Conservation (phyloP, 352 stramenopile species). For the Aphanomyces cochlioides region DNA sequence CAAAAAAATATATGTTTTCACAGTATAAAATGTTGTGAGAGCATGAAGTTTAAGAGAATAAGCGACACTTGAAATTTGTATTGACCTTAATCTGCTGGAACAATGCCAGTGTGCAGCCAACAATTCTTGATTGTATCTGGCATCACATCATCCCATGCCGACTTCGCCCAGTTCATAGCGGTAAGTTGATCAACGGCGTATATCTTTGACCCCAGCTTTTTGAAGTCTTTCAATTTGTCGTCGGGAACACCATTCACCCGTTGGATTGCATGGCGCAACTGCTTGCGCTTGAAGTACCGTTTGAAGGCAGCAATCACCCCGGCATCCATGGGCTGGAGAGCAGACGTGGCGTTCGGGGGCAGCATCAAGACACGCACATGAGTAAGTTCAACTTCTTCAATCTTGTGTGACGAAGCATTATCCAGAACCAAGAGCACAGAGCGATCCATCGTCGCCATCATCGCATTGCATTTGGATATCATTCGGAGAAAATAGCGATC, state of each 20-base stretch:
- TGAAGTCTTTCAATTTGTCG: background rate
- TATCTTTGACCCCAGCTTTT: too few species aligned
- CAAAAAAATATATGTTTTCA: too few species aligned
- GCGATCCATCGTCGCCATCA: background rate
- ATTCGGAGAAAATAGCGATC: slow-evolving; percentile 5
- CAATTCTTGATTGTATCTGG: slow-evolving; percentile 3
- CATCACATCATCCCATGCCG: slow-evolving; percentile 6
- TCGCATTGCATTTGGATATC: background rate
- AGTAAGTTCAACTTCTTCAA: background rate
- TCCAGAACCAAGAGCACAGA: slow-evolving; percentile 7
- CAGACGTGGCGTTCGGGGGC: slow-evolving; percentile 8
- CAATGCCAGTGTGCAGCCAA: slow-evolving; percentile 2
- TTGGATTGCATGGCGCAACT: slow-evolving; percentile 1
- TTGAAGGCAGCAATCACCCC: slow-evolving; percentile 18
- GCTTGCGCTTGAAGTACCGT: background rate
- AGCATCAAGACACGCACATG: slow-evolving; percentile 5
- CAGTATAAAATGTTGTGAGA: too few species aligned
- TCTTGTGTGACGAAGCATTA: slow-evolving; percentile 3
- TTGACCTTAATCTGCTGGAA: too few species aligned
- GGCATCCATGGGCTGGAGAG: slow-evolving; percentile 17
- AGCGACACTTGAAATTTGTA: too few species aligned
- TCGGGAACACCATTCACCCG: background rate
- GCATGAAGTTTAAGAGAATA: too few species aligned
- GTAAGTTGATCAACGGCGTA: slow-evolving; percentile 3
- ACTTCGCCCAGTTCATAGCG: background rate